These are phyloP conservation scores for Ramichloridium luteum DNA, from an alignment of 2,329 filamentous ascomycete genomes.

Conservation along the genomic window DNA sequence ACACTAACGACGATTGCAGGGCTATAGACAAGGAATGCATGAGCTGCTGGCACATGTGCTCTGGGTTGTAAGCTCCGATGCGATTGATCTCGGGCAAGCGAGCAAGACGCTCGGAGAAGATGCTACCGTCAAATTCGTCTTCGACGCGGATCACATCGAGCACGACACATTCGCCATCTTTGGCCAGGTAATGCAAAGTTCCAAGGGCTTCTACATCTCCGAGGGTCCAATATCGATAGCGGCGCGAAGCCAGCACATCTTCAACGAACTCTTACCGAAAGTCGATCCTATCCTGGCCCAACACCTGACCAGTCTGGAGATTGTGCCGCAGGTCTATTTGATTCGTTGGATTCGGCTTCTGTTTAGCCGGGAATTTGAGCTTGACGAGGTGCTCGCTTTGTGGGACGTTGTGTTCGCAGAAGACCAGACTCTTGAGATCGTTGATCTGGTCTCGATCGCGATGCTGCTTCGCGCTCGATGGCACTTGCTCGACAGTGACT, in stretches of 20 bases:
- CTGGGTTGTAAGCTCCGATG: conserved; percentile 72
- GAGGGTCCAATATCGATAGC: conserved; percentile 55
- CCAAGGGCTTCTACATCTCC: conserved; percentile 54
- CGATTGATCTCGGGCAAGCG: conserved; percentile 42
- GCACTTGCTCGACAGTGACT: conserved; percentile 77
- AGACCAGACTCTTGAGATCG: conserved; percentile 64
- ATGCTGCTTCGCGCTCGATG: conserved; percentile 90
- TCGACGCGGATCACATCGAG: conserved; percentile 66
- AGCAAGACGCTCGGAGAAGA: conserved; percentile 22
- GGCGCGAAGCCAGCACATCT: conserved; percentile 72
- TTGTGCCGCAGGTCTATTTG: conserved; percentile 91
- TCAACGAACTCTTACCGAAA: conserved; percentile 64
- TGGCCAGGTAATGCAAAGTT: conserved; percentile 69
- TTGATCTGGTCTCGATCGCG: conserved; percentile 83
- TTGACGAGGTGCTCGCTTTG: conserved; percentile 67
- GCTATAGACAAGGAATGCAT: conserved; percentile 98
- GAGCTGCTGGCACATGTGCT: conserved; percentile 84
- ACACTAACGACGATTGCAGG: too few relatives aligned
- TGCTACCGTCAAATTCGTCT: conserved; percentile 28
- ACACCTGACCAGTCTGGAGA: conserved; percentile 71
- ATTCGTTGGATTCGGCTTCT: conserved; percentile 94
- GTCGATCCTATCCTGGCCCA: conserved; percentile 72
- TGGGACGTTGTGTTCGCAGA: conserved; percentile 90
- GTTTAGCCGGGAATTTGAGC: conserved; percentile 86
- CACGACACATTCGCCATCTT: conserved; percentile 86